Base-by-base conservation (phyloP, 108 stramenopile genomes). In the Pelagomonas calceolata region DNA sequence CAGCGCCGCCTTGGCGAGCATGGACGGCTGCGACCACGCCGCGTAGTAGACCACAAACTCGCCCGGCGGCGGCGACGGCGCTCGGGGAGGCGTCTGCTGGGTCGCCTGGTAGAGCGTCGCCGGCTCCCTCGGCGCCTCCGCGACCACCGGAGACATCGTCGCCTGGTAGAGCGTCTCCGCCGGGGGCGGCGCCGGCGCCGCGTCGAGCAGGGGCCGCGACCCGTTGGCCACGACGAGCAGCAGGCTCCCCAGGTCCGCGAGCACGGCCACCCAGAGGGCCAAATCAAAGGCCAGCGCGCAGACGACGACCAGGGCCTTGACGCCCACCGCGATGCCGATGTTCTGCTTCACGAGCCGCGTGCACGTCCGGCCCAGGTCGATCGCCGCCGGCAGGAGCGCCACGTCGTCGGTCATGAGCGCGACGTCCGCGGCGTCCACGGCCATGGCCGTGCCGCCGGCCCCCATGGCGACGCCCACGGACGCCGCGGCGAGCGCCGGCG, bases 381-480 rank as follows among this genome's bases (percentile, higher is more conserved):
- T 21, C 1, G 83, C 83, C n/a, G 37, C 60, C 10, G 80, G 67
- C 17, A 85, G 71, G 43, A 72, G 78, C 44, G 35, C 39, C 46
- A 85, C 65, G 43, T 83, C 72, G 31, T 65, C 72, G 36, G 78
- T 75, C 66, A 85, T 75, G 35, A 85, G 68, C 32, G 81, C 76
- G 65, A 85, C 77, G 60, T 77, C 76, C 1, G 83, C 82, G 30
- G 85, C 81, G 46, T 85, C 83, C 64, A 84, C 74, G 21, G 85
- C 85, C 43, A 75, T 37, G 17, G 74, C 74, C 10, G 68, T 66
- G 63, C 71, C 74, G 32, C 83, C 83, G 15, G 80, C 79, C 4
- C 85, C 85, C 7, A 85, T 76, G 4, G 85, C 83, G 33, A 85
- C 73, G 44, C 80, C 81, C 15, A 85, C 82, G 45, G 82, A 81